Evolutionary conservation across 1,284 basidiomycete genomes (phyloP).

Genomic region (Ustilago vetiveriae): DNA sequence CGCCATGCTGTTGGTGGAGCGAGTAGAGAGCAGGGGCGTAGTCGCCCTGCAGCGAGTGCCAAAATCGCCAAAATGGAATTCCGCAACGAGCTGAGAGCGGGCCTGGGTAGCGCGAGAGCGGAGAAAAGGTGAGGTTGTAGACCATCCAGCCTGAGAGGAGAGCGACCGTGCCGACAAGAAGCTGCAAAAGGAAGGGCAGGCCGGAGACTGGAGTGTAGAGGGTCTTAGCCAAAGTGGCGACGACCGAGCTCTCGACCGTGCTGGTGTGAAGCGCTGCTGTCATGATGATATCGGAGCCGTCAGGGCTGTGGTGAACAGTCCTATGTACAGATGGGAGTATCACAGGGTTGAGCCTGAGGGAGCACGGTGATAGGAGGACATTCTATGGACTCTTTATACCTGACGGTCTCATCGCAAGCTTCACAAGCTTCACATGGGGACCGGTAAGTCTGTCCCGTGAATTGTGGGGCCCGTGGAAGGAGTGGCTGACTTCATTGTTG

Average conservation of each 20-base stretch:
- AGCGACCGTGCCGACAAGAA: constrained; percentile 3
- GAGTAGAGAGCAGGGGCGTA: constrained; percentile 42
- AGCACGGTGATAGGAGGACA: too few species aligned
- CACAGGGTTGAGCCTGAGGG: constrained; percentile 13
- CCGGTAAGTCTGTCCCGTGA: too few species aligned
- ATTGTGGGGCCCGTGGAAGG: too few species aligned
- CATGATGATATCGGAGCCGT: constrained; percentile 16
- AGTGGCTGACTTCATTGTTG: too few species aligned
- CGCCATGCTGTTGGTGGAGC: constrained; percentile 43
- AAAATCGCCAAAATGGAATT: constrained; percentile 50
- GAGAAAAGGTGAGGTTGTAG: constrained; percentile 43
- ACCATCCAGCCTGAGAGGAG: constrained; percentile 27
- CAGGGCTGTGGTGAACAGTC: constrained; percentile 9
- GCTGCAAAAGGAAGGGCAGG: constrained; percentile 14
- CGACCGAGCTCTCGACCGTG: constrained; percentile 21
- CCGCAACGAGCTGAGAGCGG: constrained; percentile 45
- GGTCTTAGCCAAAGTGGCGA: constrained; percentile 14
- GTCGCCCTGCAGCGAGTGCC: constrained; percentile 38
- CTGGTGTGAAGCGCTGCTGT: constrained; percentile 5
- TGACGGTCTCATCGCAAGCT: too few species aligned
- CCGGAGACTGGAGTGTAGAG: constrained; percentile 17
- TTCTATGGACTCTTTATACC: too few species aligned
- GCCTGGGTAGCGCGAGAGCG: constrained; percentile 46
- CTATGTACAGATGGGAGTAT: too few species aligned
- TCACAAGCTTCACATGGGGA: too few species aligned